Evolutionary conservation across 805 yeast species (phyloP), one percentile per base, ranked within the genome.

Genomic region (Torulaspora maleeae): DNA sequence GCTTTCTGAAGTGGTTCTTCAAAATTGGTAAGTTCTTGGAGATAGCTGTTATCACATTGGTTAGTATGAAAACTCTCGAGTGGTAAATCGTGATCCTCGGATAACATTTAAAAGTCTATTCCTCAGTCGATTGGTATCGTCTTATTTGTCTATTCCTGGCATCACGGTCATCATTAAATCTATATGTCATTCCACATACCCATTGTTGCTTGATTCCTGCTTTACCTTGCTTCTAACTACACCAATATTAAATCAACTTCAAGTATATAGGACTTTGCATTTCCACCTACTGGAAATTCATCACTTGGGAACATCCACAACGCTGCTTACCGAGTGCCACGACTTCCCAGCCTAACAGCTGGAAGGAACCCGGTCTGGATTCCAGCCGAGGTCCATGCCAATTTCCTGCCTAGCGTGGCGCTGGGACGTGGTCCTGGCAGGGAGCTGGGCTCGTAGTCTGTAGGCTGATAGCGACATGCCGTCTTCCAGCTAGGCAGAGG

Each of bases 1-100:
- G 91, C 87, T 91, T 91, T 83, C 97, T 86, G 95, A 91, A 91
- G 82, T 93, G 99, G 85, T 91, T 91, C 85, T 87, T 88, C 83
- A 87, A 86, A 80, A 91, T 80, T 82, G 98, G 96, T 80, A 89
- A 83, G 81, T 91, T 91, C 90, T 93, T 91, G 68, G 93, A 77
- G 83, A 93, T 89, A 77, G 98, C 99, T 90, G 75, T 36, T 27
- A 27, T 17, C 13, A 25, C 28, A 27, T 35, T 22, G 38, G 58
- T 54, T 54, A 50, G 58, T 52, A 52, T 30, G 33, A 12, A 20
- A 11, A 16, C 22, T 20, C 34, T 27, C 24, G 6, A 19, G 4
- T 19, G 12, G 16, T 11, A 8, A 35, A 36, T 19, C 28, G 28
- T 22, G 28, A 29, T 19, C 27, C 33, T 15, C 38, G 19, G 29